Conservation (phyloP, 116 monocot species). For the Posidonia oceanica region DNA sequence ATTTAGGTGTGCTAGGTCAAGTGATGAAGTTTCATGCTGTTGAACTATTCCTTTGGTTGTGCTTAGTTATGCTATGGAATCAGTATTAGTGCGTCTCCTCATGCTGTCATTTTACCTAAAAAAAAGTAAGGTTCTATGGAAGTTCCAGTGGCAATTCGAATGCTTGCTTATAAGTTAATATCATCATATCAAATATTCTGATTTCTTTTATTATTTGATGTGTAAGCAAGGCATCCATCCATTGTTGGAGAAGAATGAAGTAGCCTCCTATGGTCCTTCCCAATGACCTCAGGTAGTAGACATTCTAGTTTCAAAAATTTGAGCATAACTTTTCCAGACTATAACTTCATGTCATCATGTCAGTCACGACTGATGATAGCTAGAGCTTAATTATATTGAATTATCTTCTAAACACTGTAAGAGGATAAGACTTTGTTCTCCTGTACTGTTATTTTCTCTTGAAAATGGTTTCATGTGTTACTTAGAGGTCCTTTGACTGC, state of each 20-base stretch:
- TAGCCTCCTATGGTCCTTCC: neutral
- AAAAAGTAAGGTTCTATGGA: constrained; percentile 9
- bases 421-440: too few species aligned
- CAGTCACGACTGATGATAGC: too few species aligned
- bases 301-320: too few species aligned
- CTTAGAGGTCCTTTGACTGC: too few species aligned
- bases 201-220: constrained; percentile 8
- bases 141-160: neutral
- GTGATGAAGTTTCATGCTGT: constrained; percentile 13
- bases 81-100: neutral
- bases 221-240: constrained; percentile 13
- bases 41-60: constrained; percentile 14
- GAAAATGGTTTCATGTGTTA: too few species aligned
- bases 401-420: too few species aligned
- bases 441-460: too few species aligned
- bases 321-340: too few species aligned
- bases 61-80: constrained; percentile 6
- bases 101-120: neutral
- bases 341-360: too few species aligned
- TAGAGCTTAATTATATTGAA: too few species aligned
- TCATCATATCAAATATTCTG: neutral
- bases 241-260: constrained; percentile 4
- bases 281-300: neutral
- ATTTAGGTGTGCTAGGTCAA: constrained; percentile 20
- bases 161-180: neutral